Conservation (phyloP, 2,329 filamentous ascomycete genomes). For the Myriosclerotinia duriaeana region DNA sequence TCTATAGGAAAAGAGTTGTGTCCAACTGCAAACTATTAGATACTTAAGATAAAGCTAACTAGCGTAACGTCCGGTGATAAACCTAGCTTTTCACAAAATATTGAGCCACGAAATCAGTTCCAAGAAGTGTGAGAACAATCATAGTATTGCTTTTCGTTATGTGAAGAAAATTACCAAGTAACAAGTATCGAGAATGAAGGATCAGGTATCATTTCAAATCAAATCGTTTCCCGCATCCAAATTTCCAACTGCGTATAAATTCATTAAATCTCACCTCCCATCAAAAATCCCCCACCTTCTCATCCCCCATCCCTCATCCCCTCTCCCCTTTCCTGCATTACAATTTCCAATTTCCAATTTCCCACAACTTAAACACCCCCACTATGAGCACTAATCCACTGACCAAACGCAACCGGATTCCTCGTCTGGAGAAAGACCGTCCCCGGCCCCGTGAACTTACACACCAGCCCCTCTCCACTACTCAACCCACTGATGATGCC, state of each 20-base stretch:
- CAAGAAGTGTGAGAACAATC: not conserved
- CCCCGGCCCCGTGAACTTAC: conserved; percentile 89
- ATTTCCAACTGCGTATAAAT: not conserved
- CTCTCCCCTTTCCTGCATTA: too few species aligned
- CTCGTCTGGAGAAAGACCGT: conserved; percentile 91
- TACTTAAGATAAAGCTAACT: too few species aligned
- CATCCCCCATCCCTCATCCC: too few species aligned
- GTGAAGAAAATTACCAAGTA: too few species aligned
- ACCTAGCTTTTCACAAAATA: too few species aligned
- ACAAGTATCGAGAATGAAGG: not conserved
- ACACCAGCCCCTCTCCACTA: conserved; percentile 84
- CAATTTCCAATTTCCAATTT: too few species aligned
- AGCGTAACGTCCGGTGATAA: too few species aligned
- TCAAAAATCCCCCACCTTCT: too few species aligned
- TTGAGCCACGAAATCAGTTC: not conserved
- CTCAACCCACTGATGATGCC: conserved; percentile 87
- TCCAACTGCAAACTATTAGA: too few species aligned
- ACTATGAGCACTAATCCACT: conserved; percentile 20
- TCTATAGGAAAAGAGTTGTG: too few species aligned
- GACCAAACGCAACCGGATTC: conserved; percentile 58
- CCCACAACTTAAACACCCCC: not conserved
- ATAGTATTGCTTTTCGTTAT: not conserved
- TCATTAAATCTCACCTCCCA: not conserved
- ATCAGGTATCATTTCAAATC: conserved; percentile 18
- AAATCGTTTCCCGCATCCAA: not conserved